Percentiles rank a stretch among this genome's conserved stretches.
These are phyloP conservation scores for Solanum appendiculatum DNA, from an alignment of 257 asterid genomes.

Conservation along the genomic window DNA sequence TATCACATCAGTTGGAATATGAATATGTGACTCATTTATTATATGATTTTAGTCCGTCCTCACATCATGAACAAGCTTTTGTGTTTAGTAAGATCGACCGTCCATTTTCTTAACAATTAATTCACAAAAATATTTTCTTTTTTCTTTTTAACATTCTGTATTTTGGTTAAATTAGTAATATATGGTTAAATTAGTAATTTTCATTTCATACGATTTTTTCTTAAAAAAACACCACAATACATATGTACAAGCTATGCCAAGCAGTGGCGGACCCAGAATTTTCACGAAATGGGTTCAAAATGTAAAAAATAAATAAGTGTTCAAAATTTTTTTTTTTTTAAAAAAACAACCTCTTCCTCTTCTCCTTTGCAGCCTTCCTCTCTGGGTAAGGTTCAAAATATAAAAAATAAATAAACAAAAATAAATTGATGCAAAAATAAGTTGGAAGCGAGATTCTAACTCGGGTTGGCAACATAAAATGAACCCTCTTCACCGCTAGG, in stretches of 20 bases:
- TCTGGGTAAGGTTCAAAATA: no score
- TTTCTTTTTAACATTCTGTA: neutral
- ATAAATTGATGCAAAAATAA: no score
- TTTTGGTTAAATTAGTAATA: neutral
- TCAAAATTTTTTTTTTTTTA: no score
- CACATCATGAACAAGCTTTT: neutral
- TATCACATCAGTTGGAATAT: neutral
- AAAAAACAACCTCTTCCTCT: no score
- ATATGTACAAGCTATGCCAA: neutral
- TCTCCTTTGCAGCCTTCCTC: no score
- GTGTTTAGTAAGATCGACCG: rapidly evolving
- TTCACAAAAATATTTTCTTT: neutral
- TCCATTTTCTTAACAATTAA: neutral
- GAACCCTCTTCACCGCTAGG: no score
- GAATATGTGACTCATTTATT: neutral
- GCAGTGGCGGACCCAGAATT: no score
- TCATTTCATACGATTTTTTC: neutral
- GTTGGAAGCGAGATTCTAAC: no score
- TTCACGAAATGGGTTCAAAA: no score
- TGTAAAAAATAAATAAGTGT: no score
- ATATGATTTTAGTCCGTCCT: neutral
- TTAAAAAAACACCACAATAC: neutral
- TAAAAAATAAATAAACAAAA: no score
- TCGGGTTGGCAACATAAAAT: no score
- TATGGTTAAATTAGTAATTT: neutral